Evolutionary conservation across 139 green algal genomes (phyloP).

Genomic region (Deuterostichococcus epilithicus): DNA sequence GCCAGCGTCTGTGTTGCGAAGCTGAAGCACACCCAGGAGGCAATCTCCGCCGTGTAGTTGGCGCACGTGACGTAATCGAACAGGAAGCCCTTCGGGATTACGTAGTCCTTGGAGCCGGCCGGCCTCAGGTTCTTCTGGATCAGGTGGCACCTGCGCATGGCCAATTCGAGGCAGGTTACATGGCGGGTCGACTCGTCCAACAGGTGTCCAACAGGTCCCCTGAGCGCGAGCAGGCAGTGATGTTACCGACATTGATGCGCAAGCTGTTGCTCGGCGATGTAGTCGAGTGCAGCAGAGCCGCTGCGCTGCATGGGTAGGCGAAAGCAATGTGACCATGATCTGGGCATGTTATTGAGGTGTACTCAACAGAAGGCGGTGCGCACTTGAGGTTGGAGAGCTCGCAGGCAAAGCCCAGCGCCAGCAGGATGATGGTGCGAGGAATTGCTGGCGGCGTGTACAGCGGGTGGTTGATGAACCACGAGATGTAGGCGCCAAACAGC

Average conservation of each 20-base stretch:
- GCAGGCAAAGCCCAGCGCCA: conserved; percentile 57
- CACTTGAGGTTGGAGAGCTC: conserved; percentile 72
- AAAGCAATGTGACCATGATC: no score
- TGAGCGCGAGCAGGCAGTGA: not conserved
- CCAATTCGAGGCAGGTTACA: not conserved
- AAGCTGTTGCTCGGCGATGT: no score
- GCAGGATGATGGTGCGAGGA: conserved; percentile 17
- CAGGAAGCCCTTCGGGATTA: conserved; percentile 81
- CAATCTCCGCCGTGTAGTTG: conserved; percentile 94
- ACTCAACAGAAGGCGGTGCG: not conserved
- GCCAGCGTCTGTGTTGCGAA: conserved; percentile 73
- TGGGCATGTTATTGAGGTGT: no score
- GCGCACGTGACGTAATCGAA: conserved; percentile 96
- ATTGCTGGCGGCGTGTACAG: conserved; percentile 80
- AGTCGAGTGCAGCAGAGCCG: no score
- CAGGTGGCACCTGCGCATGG: conserved; percentile 69
- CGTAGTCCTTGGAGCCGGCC: conserved; percentile 76
- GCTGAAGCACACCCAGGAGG: conserved; percentile 87
- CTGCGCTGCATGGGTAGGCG: no score
- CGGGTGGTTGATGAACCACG: conserved; percentile 98
- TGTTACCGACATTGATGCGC: not conserved
- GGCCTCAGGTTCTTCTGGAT: conserved; percentile 80
- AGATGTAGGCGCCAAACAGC: conserved; percentile 68
- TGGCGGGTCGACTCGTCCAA: not conserved
- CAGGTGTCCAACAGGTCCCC: not conserved